These are phyloP conservation scores for Cyanodermella asteris DNA, from an alignment of 2,329 filamentous ascomycete genomes.

Conservation along the genomic window DNA sequence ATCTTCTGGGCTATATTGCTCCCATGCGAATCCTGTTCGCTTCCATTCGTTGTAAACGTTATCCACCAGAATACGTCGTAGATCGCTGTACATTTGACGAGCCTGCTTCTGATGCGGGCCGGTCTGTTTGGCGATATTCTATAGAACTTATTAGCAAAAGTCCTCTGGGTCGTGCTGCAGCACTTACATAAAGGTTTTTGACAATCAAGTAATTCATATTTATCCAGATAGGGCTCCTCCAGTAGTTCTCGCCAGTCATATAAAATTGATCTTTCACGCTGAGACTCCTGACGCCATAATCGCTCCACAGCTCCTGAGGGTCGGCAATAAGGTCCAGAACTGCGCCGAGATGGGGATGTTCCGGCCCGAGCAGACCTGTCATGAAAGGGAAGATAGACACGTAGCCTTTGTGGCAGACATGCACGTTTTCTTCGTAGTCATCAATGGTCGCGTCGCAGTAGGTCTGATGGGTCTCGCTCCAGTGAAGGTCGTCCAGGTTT, in stretches of 20 bases:
- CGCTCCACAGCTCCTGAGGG: constrained; percentile 72
- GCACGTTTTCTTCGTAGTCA: constrained; percentile 71
- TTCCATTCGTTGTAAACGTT: constrained; percentile 78
- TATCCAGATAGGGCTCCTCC: constrained; percentile 86
- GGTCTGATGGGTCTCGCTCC: constrained; percentile 56
- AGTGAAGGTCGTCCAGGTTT: constrained; percentile 87
- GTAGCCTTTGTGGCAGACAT: constrained; percentile 94
- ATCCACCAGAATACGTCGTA: constrained; percentile 67
- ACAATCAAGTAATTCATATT: constrained; percentile 86
- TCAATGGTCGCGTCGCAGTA: constrained; percentile 95
- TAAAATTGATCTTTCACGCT: constrained; percentile 68
- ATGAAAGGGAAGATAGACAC: constrained; percentile 85
- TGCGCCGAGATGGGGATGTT: constrained; percentile 52
- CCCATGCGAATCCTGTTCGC: constrained; percentile 90
- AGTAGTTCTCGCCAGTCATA: constrained; percentile 88
- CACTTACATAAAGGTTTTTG: constrained; percentile 53
- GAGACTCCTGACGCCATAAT: constrained; percentile 70
- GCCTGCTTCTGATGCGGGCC: constrained; percentile 51
- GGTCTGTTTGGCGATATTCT: constrained; percentile 40
- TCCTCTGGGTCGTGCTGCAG: constrained; percentile 5
- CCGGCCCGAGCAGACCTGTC: constrained; percentile 51
- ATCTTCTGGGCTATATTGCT: constrained; percentile 90
- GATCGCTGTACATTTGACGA: constrained; percentile 47
- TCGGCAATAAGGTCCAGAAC: constrained; percentile 60
- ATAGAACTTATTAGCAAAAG: constrained; percentile 7